These are phyloP conservation scores for Backusella mclennaniae DNA, from an alignment of 192 early-diverging fungal species.

Conservation along the genomic window DNA sequence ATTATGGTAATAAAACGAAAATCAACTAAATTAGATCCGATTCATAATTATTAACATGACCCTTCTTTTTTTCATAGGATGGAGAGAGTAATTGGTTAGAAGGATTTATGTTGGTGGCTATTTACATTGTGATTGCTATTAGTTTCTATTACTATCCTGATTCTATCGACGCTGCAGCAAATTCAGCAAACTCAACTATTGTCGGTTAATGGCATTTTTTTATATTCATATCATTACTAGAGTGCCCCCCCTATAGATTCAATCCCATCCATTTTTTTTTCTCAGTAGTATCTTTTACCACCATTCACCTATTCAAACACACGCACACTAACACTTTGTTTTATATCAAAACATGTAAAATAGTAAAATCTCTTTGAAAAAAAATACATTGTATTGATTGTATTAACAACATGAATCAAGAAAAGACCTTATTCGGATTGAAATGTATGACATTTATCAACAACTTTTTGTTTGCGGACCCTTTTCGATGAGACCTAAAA, in stretches of 20 bases:
- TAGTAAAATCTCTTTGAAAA: not conserved
- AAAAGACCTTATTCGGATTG: not conserved
- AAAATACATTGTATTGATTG: not conserved
- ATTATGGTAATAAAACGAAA: slow-evolving; percentile 48
- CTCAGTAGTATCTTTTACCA: not conserved
- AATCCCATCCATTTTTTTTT: not conserved
- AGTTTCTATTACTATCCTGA: slow-evolving; percentile 77
- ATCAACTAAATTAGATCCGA: not conserved
- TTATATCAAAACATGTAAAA: not conserved
- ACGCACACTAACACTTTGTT: not conserved
- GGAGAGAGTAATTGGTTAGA: slow-evolving; percentile 94
- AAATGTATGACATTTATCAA: not conserved
- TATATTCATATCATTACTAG: not conserved
- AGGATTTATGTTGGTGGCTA: slow-evolving; percentile 78
- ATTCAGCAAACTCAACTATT: not conserved
- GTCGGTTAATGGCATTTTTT: not conserved
- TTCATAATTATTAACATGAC: not conserved
- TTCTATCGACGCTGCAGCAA: not conserved
- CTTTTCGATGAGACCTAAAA: not conserved
- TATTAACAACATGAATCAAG: not conserved
- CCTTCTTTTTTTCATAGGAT: slow-evolving; percentile 27
- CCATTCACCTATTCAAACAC: not conserved
- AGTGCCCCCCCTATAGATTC: not conserved
- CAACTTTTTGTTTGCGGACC: not conserved
- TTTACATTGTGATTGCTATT: slow-evolving; percentile 81